phyloP scores from a whole-genome alignment of 2,329 filamentous ascomycete genomes.

The Sphaerulina vaccinii region DNA sequence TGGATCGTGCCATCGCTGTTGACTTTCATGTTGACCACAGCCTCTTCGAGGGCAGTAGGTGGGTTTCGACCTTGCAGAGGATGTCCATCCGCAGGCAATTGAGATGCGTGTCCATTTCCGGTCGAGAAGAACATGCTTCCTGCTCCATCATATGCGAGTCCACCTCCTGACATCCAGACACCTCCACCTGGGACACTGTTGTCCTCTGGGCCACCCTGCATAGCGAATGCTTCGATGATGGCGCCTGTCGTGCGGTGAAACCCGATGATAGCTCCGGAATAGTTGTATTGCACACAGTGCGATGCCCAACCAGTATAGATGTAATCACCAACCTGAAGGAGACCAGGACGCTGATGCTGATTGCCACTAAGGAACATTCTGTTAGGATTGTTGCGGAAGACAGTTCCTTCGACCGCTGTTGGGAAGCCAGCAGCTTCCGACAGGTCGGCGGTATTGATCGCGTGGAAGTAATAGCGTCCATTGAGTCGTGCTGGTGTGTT shows the following conservation, averaged over 20 bases:
- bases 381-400: conserved; percentile 9
- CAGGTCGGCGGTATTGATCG: conserved; percentile 11
- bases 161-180: conserved; percentile 15
- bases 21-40: conserved; percentile 10
- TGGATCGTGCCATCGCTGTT: conserved; percentile 3
- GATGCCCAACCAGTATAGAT: conserved; percentile 16
- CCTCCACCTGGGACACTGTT: conserved; percentile 12
- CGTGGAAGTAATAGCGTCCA: conserved; percentile 14
- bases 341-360: conserved; percentile 10
- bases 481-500: conserved; percentile 11
- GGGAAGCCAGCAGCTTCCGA: conserved; percentile 10
- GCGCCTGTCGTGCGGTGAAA: conserved; percentile 6
- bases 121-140: conserved; percentile 16
- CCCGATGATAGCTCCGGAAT: conserved; percentile 11
- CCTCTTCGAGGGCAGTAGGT: conserved; percentile 12
- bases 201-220: conserved; percentile 4
- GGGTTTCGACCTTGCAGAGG: conserved; percentile 12
- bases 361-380: conserved; percentile 12
- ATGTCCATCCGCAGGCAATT: conserved; percentile 9
- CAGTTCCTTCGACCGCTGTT: conserved; percentile 1
- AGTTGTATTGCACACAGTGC: conserved; percentile 17
- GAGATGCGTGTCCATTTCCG: conserved; percentile 11
- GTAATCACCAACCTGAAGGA: conserved; percentile 14
- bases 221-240: conserved; percentile 13
- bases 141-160: conserved; percentile 14